Percentiles rank a stretch among this genome's conserved stretches.
phyloP scores from a whole-genome alignment of 164 flowering plant genomes.

The Nymphaea colorata region DNA sequence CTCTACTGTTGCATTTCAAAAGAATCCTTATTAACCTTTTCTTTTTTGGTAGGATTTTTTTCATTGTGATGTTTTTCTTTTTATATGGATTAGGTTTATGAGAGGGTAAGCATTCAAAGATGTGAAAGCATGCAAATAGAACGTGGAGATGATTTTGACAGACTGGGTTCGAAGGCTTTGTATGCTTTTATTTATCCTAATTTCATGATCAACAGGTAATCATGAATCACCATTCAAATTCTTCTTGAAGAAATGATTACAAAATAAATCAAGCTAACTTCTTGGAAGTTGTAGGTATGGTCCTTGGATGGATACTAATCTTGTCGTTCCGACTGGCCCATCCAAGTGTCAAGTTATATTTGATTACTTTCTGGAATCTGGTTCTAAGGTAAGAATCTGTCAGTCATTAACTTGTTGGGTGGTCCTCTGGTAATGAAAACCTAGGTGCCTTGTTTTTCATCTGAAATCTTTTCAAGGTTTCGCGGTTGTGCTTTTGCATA shows the following conservation, averaged over 20 bases:
- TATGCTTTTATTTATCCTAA: conserved; percentile 94
- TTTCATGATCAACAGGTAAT: conserved; percentile 84
- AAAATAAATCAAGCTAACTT: too few relatives aligned
- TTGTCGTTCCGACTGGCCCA: conserved; percentile 75
- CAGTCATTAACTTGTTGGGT: not conserved
- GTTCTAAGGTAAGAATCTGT: conserved; percentile 33
- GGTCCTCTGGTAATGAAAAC: not conserved
- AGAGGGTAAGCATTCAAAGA: conserved; percentile 75
- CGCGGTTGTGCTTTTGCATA: too few relatives aligned
- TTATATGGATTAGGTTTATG: conserved; percentile 35
- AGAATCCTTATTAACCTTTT: too few relatives aligned
- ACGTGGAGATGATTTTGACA: conserved; percentile 30
- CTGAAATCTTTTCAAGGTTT: too few relatives aligned
- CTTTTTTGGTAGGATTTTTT: too few relatives aligned
- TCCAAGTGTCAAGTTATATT: conserved; percentile 73
- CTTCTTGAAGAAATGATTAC: not conserved
- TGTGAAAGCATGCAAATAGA: conserved; percentile 37
- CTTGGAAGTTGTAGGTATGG: conserved; percentile 49
- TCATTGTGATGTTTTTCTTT: not conserved
- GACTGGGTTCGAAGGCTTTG: conserved; percentile 71
- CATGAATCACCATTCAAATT: not conserved
- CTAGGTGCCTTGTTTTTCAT: too few relatives aligned
- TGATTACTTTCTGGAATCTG: conserved; percentile 71
- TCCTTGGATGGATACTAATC: conserved; percentile 98
- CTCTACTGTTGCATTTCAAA: too few relatives aligned